These are phyloP conservation scores for Mucuna pruriens DNA, from an alignment of 306 rosid genomes.

Conservation along the genomic window DNA sequence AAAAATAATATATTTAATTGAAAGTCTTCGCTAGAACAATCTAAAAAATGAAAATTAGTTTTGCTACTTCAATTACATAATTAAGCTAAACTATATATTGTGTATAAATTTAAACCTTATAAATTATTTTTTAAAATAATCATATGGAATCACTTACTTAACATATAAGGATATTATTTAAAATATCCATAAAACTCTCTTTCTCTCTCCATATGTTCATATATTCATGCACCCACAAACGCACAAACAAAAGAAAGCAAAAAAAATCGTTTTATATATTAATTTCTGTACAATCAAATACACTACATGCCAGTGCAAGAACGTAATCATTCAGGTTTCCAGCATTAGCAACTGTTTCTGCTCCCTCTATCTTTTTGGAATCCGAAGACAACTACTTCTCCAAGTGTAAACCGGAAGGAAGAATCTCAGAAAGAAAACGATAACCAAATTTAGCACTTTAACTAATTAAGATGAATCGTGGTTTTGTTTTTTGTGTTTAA, in stretches of 20 bases:
- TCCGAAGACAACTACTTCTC: constrained; percentile 34
- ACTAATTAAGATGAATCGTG: constrained; percentile 31
- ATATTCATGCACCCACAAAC: neutral
- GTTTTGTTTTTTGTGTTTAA: constrained; percentile 35
- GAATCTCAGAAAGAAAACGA: constrained; percentile 40
- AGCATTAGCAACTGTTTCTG: constrained; percentile 24
- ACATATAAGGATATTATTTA: neutral
- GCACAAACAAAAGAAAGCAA: neutral
- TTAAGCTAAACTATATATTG: neutral
- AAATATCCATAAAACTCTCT: neutral
- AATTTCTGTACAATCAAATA: neutral
- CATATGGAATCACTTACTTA: neutral
- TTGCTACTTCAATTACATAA: neutral
- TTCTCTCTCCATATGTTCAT: neutral
- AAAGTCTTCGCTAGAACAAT: neutral
- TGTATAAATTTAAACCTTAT: neutral
- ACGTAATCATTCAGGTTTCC: constrained; percentile 30
- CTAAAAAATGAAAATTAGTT: neutral
- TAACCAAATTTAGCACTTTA: constrained; percentile 37
- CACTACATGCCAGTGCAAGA: neutral
- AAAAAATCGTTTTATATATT: neutral
- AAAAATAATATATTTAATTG: neutral
- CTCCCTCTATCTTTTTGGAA: constrained; percentile 31
- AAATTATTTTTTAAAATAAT: neutral
- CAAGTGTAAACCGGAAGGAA: constrained; percentile 56